These are phyloP conservation scores for Podila verticillata DNA, from an alignment of 192 early-diverging fungal species.

Conservation along the genomic window DNA sequence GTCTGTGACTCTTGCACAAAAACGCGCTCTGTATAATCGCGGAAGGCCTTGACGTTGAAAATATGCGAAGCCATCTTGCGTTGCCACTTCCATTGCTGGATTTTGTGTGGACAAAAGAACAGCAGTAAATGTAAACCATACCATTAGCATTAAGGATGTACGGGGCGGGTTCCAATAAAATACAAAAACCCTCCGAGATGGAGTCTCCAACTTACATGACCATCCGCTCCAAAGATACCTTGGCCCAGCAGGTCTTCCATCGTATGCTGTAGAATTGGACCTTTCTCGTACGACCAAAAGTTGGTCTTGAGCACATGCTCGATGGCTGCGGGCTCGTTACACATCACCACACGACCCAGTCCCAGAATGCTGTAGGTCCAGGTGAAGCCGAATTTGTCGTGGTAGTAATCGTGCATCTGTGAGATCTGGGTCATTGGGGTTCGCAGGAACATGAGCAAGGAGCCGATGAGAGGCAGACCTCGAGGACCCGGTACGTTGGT, in stretches of 20 bases:
- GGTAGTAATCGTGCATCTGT: neutral
- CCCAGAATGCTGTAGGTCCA: neutral
- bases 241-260: neutral
- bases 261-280: neutral
- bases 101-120: too few species aligned
- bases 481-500: neutral
- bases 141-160: too few species aligned
- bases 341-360: neutral
- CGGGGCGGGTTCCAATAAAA: neutral
- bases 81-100: slow-evolving; percentile 6
- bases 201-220: neutral
- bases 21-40: neutral
- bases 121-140: too few species aligned
- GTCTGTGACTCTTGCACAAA: slow-evolving; percentile 1
- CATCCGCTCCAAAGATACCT: slow-evolving; percentile 3
- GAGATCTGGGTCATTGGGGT: neutral
- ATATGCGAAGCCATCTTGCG: slow-evolving; percentile 4
- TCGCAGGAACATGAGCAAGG: neutral
- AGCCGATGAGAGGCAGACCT: neutral
- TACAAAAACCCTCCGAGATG: neutral
- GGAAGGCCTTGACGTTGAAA: slow-evolving; percentile 9
- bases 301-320: slow-evolving; percentile 5
- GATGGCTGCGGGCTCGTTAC: neutral
- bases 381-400: neutral
- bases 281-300: slow-evolving; percentile 1